phyloP scores from a whole-genome alignment of 2,329 filamentous ascomycete genomes.

The Cyclaneusma minus region DNA sequence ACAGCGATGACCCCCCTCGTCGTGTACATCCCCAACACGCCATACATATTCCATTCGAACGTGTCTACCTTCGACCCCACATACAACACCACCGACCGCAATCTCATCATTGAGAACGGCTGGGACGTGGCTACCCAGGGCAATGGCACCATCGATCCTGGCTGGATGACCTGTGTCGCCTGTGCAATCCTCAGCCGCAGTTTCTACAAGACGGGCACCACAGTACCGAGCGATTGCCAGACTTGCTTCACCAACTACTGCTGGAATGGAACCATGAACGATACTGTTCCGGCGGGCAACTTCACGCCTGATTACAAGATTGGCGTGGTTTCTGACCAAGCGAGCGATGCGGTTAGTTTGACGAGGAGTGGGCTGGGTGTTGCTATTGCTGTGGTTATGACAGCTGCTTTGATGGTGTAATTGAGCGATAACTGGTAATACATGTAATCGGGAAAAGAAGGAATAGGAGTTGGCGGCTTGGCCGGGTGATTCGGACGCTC shows the following conservation, averaged over 20 bases:
- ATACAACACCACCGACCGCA: slow-evolving; percentile 51
- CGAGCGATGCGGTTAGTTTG: too few species aligned
- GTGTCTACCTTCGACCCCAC: slow-evolving; percentile 57
- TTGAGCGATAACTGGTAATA: too few species aligned
- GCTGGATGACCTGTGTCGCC: slow-evolving; percentile 74
- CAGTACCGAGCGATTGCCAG: slow-evolving; percentile 55
- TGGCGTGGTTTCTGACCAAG: too few species aligned
- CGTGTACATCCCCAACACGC: slow-evolving; percentile 78
- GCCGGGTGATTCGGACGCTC: too few species aligned
- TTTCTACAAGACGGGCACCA: slow-evolving; percentile 52
- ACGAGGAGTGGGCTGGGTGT: too few species aligned
- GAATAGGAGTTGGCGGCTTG: too few species aligned
- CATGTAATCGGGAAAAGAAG: too few species aligned
- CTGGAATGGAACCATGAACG: slow-evolving; percentile 55
- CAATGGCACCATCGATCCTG: slow-evolving; percentile 56
- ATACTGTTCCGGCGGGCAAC: slow-evolving; percentile 5
- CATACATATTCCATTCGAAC: slow-evolving; percentile 65
- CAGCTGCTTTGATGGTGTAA: too few species aligned
- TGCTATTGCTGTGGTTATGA: too few species aligned
- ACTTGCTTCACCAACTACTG: slow-evolving; percentile 73
- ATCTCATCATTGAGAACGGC: slow-evolving; percentile 74
- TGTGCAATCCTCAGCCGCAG: slow-evolving; percentile 75
- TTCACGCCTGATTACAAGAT: slow-evolving; percentile 10
- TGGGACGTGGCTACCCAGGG: slow-evolving; percentile 71
- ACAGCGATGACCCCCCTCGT: slow-evolving; percentile 47